A percentile compares a stretch with the other conserved stretches of the same genome.
Evolutionary conservation across 805 yeast genomes (phyloP).

Genomic region (Phaffomyces antillensis): DNA sequence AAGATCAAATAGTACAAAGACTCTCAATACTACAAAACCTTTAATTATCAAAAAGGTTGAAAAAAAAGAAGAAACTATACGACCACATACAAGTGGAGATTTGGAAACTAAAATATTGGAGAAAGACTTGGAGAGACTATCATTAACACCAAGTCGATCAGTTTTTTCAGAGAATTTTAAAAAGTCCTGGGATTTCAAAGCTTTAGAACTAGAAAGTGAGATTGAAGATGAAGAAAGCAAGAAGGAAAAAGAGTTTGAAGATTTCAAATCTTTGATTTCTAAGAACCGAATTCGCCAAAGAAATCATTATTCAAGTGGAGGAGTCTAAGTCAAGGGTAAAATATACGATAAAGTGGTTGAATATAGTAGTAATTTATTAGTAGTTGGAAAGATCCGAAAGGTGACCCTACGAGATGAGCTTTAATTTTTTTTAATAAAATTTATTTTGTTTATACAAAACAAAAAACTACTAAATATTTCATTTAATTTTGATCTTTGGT

Average conservation of each 20-base stretch:
- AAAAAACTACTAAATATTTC: too few relatives aligned
- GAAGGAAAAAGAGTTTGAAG: background rate
- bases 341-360: background rate
- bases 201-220: background rate
- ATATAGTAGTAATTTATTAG: too few relatives aligned
- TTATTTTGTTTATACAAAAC: too few relatives aligned
- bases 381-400: background rate
- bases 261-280: slow-evolving; percentile 1
- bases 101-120: background rate
- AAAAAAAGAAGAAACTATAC: background rate
- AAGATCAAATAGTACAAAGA: background rate
- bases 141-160: background rate
- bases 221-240: background rate
- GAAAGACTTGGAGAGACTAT: background rate
- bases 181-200: background rate
- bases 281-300: slow-evolving; percentile 2
- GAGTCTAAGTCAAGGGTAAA: background rate
- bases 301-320: background rate
- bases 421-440: background rate
- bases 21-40: background rate
- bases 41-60: background rate
- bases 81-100: background rate
- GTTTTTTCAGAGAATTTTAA: too few relatives aligned
- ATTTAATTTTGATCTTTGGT: too few relatives aligned
- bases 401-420: slow-evolving; percentile 8